Conservation (phyloP, 202 grass and related monocot genomes). For the Musa balbisiana region DNA sequence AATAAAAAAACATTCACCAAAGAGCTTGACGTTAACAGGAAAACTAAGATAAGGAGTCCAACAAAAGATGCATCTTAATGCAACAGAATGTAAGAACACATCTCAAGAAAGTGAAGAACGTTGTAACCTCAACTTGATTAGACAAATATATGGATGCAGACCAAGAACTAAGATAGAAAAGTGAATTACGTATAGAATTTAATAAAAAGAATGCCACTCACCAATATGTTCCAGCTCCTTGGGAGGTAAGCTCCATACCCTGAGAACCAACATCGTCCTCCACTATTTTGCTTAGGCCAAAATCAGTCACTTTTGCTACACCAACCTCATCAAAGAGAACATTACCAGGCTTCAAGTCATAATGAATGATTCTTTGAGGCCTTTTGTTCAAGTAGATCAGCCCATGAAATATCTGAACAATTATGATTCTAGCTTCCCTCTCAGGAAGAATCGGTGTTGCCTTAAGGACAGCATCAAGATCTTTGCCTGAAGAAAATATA, state of each 20-base stretch:
- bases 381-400: conserved; percentile 97
- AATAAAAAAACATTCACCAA: too few relatives aligned
- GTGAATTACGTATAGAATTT: neutral
- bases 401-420: conserved; percentile 98
- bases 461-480: conserved; percentile 97
- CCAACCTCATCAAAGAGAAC: conserved; percentile 95
- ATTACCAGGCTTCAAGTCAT: conserved; percentile 96
- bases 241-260: conserved; percentile 97
- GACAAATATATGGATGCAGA: neutral
- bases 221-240: conserved; percentile 99
- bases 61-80: too few relatives aligned
- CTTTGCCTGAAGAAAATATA: conserved; percentile 64
- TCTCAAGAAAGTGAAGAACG: neutral
- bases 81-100: neutral
- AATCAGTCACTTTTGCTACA: conserved; percentile 94
- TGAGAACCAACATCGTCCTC: conserved; percentile 98
- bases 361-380: conserved; percentile 95
- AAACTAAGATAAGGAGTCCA: too few relatives aligned
- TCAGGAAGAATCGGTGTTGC: conserved; percentile 92
- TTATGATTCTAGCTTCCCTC: conserved; percentile 98
- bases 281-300: conserved; percentile 99
- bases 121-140: neutral
- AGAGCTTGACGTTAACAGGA: too few relatives aligned
- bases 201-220: conserved; percentile 31
- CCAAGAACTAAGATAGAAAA: neutral